Evolutionary conservation across 495 filamentous ascomycete species (phyloP), one percentile per base, ranked within the genome.

Genomic region (Talaromyces thailandensis): DNA sequence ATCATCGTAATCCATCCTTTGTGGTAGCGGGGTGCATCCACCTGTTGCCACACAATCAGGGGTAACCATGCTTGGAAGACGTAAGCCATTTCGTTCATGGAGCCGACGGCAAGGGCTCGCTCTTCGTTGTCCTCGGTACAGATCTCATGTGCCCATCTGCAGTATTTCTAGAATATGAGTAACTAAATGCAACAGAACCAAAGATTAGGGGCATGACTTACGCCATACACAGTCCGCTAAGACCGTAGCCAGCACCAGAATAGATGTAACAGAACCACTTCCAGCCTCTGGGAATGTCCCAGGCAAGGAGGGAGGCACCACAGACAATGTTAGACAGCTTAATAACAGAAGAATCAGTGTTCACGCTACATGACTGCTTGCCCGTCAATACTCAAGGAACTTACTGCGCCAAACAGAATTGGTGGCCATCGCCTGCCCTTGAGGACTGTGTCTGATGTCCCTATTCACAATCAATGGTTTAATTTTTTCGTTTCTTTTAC

Each of bases 341-440:
- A 66, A 12, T 48, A 48, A 25, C n/a, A 29, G 45, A 60, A 66
- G 66, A 51, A 60, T 60, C 63, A 32, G 64, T 52, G 63, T 37
- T 35, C 58, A 24, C 52, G 31, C 62, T 16, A 29, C 7, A 28
- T 9, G 1, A 28, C 23, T 6, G 26, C n/a, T 16, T 28, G 11
- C 24, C 6, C 18, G 9, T 18, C n/a, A 21, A 21, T 14, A 61
- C 62, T 69, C 53, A 59, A 70, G 63, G 31, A 75, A 74, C 66
- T 68, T 62, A 70, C 79, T 58, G 68, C 85, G 52, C 67, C 84
- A 67, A 77, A 78, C 67, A 76, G 71, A 70, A 71, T 78, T 14
- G 82, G 77, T 18, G 82, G 83, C 83, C 82, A 86, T 9, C 84
- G 74, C 23, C 70, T 74, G 7, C 83, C 84, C 26, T 73, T 70